phyloP scores from a whole-genome alignment of 139 green algal genomes.

The Chlamydomonas incerta region DNA sequence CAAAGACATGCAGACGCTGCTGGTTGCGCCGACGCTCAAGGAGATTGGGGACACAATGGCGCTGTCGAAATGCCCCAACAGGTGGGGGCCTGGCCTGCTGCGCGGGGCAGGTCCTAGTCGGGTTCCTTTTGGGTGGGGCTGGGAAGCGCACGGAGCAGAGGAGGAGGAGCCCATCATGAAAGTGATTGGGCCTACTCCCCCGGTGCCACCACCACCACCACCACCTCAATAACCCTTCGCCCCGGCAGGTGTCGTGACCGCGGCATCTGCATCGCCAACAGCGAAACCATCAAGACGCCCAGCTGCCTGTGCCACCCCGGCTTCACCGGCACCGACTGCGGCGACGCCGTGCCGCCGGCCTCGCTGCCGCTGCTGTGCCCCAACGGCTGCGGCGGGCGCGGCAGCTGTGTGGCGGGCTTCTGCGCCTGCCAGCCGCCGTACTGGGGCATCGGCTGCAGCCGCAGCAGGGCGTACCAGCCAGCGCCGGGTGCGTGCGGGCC shows the following conservation, averaged over 20 bases:
- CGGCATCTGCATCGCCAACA: not conserved
- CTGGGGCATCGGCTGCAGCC: slow-evolving; percentile 40
- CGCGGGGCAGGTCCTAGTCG: too few species aligned
- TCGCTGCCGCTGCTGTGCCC: not conserved
- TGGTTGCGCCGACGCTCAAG: not conserved
- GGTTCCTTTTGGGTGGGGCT: too few species aligned
- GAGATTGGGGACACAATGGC: not conserved
- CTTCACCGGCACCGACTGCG: not conserved
- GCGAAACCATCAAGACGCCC: not conserved
- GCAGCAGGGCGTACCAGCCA: slow-evolving; percentile 29
- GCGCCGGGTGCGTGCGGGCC: not conserved
- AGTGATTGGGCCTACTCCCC: too few species aligned
- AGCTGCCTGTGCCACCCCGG: slow-evolving; percentile 20
- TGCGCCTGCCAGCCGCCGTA: slow-evolving; percentile 42
- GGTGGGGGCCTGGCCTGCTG: not conserved
- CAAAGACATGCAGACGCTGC: not conserved
- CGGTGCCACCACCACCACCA: too few species aligned
- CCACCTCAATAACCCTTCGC: too few species aligned
- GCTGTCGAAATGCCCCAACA: slow-evolving; percentile 8
- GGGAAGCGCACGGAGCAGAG: not conserved
- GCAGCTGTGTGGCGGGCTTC: slow-evolving; percentile 45
- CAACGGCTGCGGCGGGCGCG: slow-evolving; percentile 5
- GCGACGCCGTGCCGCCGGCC: not conserved
- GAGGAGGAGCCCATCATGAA: not conserved
- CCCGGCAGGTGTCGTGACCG: slow-evolving; percentile 30